Percentiles rank a stretch among this genome's conserved stretches.
These are phyloP conservation scores for Prunus dulcis DNA, from an alignment of 306 rosid species.

Conservation along the genomic window DNA sequence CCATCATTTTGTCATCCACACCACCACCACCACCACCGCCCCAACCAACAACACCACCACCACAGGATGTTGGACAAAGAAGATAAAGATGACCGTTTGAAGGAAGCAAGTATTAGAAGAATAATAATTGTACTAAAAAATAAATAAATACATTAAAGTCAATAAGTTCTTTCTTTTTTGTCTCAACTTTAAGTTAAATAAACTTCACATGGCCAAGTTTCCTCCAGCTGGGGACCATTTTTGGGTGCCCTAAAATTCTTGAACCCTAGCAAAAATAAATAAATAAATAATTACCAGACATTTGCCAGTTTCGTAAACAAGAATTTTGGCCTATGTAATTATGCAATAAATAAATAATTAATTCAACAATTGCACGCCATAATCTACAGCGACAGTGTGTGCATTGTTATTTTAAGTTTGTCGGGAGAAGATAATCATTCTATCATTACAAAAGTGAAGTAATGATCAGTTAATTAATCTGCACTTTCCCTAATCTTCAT, in stretches of 20 bases:
- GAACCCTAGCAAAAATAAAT: no score
- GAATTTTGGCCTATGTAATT: no score
- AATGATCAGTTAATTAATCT: background rate
- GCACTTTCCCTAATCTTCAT: no score
- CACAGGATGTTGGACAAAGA: background rate
- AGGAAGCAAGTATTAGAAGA: background rate
- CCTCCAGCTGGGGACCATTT: no score
- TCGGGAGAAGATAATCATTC: background rate
- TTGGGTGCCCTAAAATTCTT: no score
- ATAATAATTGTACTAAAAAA: background rate
- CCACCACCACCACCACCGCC: background rate
- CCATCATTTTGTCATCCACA: slow-evolving; percentile 37
- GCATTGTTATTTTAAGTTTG: background rate
- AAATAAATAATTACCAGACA: no score
- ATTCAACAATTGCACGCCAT: no score
- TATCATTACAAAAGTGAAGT: background rate
- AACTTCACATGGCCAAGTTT: no score
- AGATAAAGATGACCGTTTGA: background rate
- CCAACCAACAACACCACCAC: background rate
- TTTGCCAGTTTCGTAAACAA: no score
- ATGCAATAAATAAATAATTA: no score
- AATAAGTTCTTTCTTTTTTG: background rate
- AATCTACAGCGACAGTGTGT: no score
- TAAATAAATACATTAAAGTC: background rate
- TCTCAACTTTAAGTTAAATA: no score